Base-by-base conservation (phyloP, 208 protist species). In the Leishmania lainsoni region DNA sequence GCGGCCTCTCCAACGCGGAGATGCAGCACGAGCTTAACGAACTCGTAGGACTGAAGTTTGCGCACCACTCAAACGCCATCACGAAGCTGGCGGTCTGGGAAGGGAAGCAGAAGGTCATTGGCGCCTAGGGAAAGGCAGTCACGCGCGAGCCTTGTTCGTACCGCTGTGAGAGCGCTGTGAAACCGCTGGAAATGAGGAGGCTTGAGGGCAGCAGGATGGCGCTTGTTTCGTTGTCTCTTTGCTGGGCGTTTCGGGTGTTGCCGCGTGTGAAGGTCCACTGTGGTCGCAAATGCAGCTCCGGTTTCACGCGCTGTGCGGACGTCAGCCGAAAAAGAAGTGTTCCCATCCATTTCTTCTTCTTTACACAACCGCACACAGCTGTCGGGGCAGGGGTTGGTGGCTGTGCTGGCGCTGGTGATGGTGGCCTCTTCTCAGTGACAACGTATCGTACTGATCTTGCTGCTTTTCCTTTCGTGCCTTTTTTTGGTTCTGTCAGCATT, bases 51-150 rank as follows among this genome's bases (percentile, higher is more conserved):
- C 76, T 85, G 16, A 78, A 91, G 61, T 88, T 88, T 72, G 84
- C 91, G n/a, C 90, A 96, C 70, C 79, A 96, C 80, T 87, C 90
- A 16, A 96, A 97, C 85, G 91, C 94, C 74, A 95, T 97, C 81
- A 95, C 92, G 32, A 93, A 94, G 80, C 78, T 96, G 48, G 90
- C 90, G 3, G 87, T 97, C 17, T 95, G 91, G 89, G 94, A 97
- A 79, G 87, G 91, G 16, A 95, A 95, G 81, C 88, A 96, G 86
- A 91, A 90, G 52, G 76, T 84, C 22, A 84, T 86, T 26, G 73
- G 66, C 65, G 74, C 76, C 9, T 76, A 61, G 49, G 49, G n/a
- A 22, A 71, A 49, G 35, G 8, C 8, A n/a, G 17, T 0, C 35
- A 71, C 35, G 14, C 26, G 20, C 65, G 39, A 49, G 35, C 14